Evolutionary conservation across 495 filamentous ascomycete species (phyloP).

Genomic region (Haplographium delicatum): DNA sequence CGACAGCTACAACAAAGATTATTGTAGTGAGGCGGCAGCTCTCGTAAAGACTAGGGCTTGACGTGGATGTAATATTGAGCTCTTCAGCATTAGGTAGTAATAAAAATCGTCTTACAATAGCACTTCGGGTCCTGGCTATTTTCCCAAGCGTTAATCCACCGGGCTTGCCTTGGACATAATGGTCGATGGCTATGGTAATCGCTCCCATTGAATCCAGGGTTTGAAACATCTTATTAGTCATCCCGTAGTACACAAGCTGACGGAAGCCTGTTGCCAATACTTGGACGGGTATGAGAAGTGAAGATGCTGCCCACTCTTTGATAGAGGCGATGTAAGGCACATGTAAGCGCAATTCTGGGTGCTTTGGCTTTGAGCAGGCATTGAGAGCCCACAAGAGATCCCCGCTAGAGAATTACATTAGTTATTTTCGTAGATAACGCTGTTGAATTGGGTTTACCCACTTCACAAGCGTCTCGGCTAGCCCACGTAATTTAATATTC

Average conservation of each 20-base stretch:
- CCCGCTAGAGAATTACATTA: no score
- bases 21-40: background rate
- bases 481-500: background rate
- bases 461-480: background rate
- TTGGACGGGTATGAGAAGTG: background rate
- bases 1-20: constrained; percentile 8
- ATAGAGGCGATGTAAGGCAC: background rate
- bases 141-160: background rate
- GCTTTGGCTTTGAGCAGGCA: background rate
- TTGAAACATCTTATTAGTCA: background rate
- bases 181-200: background rate
- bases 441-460: constrained; percentile 6
- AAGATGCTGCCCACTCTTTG: background rate
- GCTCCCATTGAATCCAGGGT: background rate
- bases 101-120: background rate
- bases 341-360: background rate
- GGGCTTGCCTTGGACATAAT: background rate
- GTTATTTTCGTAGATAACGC: no score
- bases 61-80: background rate
- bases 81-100: background rate
- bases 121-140: background rate
- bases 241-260: background rate
- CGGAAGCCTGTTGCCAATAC: background rate
- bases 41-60: background rate
- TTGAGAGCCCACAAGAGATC: background rate